These are phyloP conservation scores for Camellia oleifera DNA, from an alignment of 179 eudicot species.

Conservation along the genomic window DNA sequence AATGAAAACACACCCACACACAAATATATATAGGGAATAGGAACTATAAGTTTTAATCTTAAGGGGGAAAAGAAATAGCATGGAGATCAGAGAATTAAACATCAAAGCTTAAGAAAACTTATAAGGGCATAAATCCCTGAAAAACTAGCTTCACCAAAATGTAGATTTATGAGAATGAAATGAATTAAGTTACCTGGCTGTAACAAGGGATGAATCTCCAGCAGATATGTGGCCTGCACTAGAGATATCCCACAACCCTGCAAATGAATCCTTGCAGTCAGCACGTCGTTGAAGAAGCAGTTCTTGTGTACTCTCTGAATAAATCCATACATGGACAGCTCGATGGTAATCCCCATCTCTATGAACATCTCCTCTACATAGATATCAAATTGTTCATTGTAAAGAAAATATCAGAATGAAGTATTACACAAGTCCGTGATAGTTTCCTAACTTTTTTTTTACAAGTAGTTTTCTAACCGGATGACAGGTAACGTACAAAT, in stretches of 20 bases:
- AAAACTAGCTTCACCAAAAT: not conserved
- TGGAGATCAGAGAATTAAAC: not conserved
- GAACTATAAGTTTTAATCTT: no score
- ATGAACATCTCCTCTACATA: conserved; percentile 65
- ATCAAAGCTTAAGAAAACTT: conserved; percentile 3
- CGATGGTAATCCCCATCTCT: conserved; percentile 95
- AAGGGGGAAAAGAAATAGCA: no score
- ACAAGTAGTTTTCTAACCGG: not conserved
- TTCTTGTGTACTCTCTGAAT: conserved; percentile 84
- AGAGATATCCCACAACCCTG: conserved; percentile 92
- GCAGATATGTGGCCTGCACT: conserved; percentile 99
- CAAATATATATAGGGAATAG: no score
- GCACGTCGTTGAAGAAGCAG: conserved; percentile 82
- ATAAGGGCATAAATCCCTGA: not conserved
- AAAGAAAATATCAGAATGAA: not conserved
- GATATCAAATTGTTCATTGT: not conserved
- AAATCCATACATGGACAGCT: conserved; percentile 95
- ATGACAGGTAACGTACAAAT: not conserved
- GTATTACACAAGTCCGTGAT: not conserved
- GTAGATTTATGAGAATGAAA: not conserved
- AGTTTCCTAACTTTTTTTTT: not conserved
- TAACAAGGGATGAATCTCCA: conserved; percentile 81
- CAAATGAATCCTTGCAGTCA: conserved; percentile 92
- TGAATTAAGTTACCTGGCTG: conserved; percentile 60
- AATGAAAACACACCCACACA: not conserved